Conservation (phyloP, 192 early-diverging fungal genomes). For the Podila minutissima region DNA sequence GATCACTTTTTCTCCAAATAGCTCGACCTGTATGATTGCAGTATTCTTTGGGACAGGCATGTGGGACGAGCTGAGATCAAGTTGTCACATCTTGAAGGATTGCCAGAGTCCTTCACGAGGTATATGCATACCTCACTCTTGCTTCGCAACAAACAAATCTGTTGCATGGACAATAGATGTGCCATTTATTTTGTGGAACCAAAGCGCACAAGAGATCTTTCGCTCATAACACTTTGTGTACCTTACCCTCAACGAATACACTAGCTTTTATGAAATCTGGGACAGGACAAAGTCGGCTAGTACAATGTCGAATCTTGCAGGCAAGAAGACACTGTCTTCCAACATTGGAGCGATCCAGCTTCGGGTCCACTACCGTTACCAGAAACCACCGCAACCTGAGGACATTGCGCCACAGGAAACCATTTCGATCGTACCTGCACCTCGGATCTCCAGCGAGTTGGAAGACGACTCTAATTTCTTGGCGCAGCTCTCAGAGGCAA, state of each 20-base stretch:
- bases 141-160: no score
- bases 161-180: no score
- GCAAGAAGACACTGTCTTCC: conserved; percentile 62
- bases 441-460: conserved; percentile 26
- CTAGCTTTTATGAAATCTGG: conserved; percentile 81
- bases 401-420: conserved; percentile 2
- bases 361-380: conserved; percentile 74
- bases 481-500: conserved; percentile 37
- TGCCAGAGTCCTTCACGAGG: conserved; percentile 75
- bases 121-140: not conserved
- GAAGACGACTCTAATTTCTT: conserved; percentile 32
- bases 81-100: conserved; percentile 63
- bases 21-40: conserved; percentile 74
- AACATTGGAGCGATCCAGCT: conserved; percentile 77
- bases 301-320: conserved; percentile 66
- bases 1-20: conserved; percentile 36
- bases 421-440: conserved; percentile 18
- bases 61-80: conserved; percentile 77
- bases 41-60: conserved; percentile 69
- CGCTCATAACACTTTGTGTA: not conserved
- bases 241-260: not conserved
- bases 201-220: not conserved
- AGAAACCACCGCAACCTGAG: conserved; percentile 38
- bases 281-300: conserved; percentile 71
- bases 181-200: conserved; percentile 1